phyloP scores from a whole-genome alignment of 176 grass and related monocot species.

The Phragmites australis region DNA sequence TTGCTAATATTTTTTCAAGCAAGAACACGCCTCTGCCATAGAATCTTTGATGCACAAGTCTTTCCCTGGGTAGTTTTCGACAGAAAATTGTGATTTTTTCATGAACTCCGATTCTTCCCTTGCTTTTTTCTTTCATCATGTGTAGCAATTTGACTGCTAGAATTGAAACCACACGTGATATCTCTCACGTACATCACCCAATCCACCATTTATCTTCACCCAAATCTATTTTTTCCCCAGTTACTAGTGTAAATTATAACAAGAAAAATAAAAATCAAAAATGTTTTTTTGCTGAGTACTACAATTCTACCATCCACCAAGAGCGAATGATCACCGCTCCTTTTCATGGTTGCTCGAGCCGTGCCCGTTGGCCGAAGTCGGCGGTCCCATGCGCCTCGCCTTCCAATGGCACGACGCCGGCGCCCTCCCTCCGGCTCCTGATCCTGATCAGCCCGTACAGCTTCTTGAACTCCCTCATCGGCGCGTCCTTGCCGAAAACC shows the following conservation, averaged over 20 bases:
- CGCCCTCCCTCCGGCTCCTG: slow-evolving; percentile 67
- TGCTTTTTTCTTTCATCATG: not conserved
- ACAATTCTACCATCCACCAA: not conserved
- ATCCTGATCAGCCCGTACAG: slow-evolving; percentile 89
- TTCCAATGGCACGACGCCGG: slow-evolving; percentile 34
- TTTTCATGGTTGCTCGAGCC: slow-evolving; percentile 41
- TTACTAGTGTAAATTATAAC: not conserved
- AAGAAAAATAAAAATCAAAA: not conserved
- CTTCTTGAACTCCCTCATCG: slow-evolving; percentile 88
- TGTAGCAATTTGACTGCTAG: not conserved
- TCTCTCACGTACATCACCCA: not conserved
- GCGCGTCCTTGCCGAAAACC: slow-evolving; percentile 57
- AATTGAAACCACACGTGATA: not conserved
- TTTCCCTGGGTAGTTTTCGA: not conserved
- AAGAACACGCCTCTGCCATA: not conserved
- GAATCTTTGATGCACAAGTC: not conserved
- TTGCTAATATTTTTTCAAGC: not conserved
- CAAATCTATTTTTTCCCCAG: not conserved
- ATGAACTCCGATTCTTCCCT: not conserved
- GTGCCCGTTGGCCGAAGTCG: no score
- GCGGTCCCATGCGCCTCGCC: slow-evolving; percentile 6
- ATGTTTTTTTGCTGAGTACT: not conserved
- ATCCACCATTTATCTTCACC: not conserved
- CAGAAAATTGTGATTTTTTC: not conserved
- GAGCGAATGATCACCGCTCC: slow-evolving; percentile 41